Percentiles rank a stretch among this genome's conserved stretches.
phyloP scores from a whole-genome alignment of 1,139 yeast genomes.

The Kodamaea ohmeri region DNA sequence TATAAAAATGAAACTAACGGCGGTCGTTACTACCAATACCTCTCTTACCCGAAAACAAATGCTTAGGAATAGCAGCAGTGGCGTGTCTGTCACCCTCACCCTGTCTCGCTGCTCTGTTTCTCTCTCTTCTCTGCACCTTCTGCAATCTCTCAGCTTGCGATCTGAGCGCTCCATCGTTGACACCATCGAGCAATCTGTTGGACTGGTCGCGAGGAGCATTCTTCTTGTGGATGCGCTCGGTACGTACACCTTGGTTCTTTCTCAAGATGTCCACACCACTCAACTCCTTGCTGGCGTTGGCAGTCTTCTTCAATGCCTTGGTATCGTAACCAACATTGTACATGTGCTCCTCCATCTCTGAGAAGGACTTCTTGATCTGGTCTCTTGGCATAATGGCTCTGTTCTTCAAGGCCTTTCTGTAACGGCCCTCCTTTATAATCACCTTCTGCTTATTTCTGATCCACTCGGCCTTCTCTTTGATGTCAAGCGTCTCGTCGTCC shows the following conservation, averaged over 20 bases:
- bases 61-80: slow-evolving; percentile 85
- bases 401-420: slow-evolving; percentile 84
- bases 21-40: slow-evolving; percentile 85
- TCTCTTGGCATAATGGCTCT: slow-evolving; percentile 93
- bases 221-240: slow-evolving; percentile 46
- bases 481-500: slow-evolving; percentile 64
- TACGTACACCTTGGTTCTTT: slow-evolving; percentile 48
- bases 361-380: slow-evolving; percentile 69
- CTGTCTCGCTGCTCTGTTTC: slow-evolving; percentile 87
- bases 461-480: slow-evolving; percentile 89
- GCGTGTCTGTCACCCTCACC: slow-evolving; percentile 96
- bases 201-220: slow-evolving; percentile 56
- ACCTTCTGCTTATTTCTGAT: slow-evolving; percentile 91
- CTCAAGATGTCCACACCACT: slow-evolving; percentile 76
- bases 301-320: slow-evolving; percentile 51
- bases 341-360: slow-evolving; percentile 86
- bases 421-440: slow-evolving; percentile 86
- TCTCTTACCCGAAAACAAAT: slow-evolving; percentile 93
- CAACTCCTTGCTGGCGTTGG: slow-evolving; percentile 38
- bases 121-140: slow-evolving; percentile 87
- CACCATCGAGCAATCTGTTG: slow-evolving; percentile 85
- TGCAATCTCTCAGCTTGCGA: slow-evolving; percentile 84
- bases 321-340: slow-evolving; percentile 88
- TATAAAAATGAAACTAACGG: slow-evolving; percentile 38
- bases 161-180: slow-evolving; percentile 76